A percentile compares a stretch with the other conserved stretches of the same genome.
Evolutionary conservation across 2,329 filamentous ascomycete genomes (phyloP).

Genomic region (Aspergillus aculeatinus): DNA sequence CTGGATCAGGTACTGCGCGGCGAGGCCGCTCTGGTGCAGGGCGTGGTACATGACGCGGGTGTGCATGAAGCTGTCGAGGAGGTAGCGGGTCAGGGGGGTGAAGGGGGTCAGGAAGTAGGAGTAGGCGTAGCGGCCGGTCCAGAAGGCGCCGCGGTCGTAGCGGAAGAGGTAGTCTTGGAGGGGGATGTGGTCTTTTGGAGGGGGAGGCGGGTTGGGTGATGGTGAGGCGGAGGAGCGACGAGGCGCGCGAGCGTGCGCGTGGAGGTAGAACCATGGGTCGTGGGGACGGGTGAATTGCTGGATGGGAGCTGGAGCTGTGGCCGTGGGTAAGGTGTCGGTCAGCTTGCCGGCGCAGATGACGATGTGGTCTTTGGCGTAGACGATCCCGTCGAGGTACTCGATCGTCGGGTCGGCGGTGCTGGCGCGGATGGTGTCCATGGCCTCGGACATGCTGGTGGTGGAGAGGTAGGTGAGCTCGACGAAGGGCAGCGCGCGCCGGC

Average conservation of each 20-base stretch:
- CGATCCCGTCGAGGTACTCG: constrained; percentile 71
- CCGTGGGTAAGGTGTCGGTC: constrained; percentile 40
- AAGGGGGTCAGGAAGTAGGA: constrained; percentile 62
- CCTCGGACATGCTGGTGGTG: constrained; percentile 50
- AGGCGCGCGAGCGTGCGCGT: constrained; percentile 42
- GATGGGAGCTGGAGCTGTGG: constrained; percentile 22
- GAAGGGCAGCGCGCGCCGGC: constrained; percentile 53
- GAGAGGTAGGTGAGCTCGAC: constrained; percentile 65
- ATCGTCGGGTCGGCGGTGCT: constrained; percentile 41
- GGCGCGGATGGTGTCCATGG: constrained; percentile 50
- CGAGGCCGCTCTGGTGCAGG: constrained; percentile 58
- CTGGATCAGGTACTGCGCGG: constrained; percentile 60
- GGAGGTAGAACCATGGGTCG: constrained; percentile 75
- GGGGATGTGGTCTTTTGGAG: constrained; percentile 28
- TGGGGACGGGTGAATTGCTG: constrained; percentile 55
- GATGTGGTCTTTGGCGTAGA: constrained; percentile 57
- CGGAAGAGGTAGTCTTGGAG: constrained; percentile 41
- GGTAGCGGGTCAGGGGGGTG: constrained; percentile 57
- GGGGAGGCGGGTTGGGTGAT: neutral
- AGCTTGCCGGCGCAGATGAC: constrained; percentile 63
- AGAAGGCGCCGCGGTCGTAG: constrained; percentile 65
- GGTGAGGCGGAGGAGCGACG: neutral
- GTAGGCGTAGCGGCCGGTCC: constrained; percentile 62
- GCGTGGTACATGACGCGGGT: constrained; percentile 64
- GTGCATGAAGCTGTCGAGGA: constrained; percentile 61